Percentiles rank a stretch among this genome's conserved stretches.
phyloP scores from a whole-genome alignment of 1,139 yeast species.

The Lodderomyces beijingensis region DNA sequence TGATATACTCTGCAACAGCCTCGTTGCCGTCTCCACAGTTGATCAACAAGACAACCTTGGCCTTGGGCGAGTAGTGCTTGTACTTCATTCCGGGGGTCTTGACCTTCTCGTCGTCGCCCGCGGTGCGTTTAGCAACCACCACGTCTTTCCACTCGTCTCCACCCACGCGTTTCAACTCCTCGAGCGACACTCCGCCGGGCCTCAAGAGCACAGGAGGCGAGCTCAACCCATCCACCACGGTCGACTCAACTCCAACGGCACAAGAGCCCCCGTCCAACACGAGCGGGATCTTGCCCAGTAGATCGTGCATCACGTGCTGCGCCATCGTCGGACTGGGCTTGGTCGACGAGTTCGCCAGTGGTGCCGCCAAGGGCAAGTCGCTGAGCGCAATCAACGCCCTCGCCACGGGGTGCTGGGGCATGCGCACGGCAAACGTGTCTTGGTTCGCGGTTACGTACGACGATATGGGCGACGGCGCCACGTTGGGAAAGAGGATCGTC shows the following conservation, averaged over 20 bases:
- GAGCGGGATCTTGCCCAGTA: conserved; percentile 74
- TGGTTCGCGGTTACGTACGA: conserved; percentile 79
- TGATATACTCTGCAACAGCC: conserved; percentile 26
- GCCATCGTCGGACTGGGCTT: conserved; percentile 92
- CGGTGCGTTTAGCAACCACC: conserved; percentile 60
- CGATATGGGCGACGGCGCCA: conserved; percentile 49
- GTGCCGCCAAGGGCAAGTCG: conserved; percentile 92
- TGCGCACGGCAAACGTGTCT: conserved; percentile 83
- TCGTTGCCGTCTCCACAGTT: conserved; percentile 43
- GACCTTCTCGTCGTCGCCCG: conserved; percentile 65
- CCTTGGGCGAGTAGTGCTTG: conserved; percentile 89
- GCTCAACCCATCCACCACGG: conserved; percentile 86
- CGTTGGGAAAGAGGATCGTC: conserved; percentile 74
- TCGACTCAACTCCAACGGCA: conserved; percentile 88
- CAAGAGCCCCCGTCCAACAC: conserved; percentile 90
- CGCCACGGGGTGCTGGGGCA: conserved; percentile 86
- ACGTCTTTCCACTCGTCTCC: conserved; percentile 64
- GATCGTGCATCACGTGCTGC: conserved; percentile 74
- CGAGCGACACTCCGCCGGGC: conserved; percentile 90
- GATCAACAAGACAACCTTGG: conserved; percentile 69
- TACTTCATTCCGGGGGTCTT: conserved; percentile 98
- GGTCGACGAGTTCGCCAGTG: conserved; percentile 95
- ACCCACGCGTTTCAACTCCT: conserved; percentile 60
- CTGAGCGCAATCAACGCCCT: conserved; percentile 84
- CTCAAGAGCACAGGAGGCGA: conserved; percentile 82